These are phyloP conservation scores for Pichia inconspicua DNA, from an alignment of 1,139 yeast species.

Conservation along the genomic window DNA sequence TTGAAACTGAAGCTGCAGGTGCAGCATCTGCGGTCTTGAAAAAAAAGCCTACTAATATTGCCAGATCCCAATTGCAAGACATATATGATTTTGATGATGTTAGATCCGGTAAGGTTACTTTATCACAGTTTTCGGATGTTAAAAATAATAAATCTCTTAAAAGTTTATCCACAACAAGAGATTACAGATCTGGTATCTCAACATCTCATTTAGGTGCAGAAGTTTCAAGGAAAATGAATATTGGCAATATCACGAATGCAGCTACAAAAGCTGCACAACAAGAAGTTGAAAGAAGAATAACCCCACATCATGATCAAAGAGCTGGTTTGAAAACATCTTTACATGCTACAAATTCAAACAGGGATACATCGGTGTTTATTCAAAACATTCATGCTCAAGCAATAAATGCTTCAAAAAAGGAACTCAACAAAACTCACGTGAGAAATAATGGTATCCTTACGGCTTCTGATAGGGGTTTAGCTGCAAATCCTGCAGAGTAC, in stretches of 20 bases:
- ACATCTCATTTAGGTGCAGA: constrained; percentile 34
- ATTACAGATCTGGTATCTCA: constrained; percentile 34
- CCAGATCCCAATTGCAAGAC: constrained; percentile 28
- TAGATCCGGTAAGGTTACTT: constrained; percentile 32
- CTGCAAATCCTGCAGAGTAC: constrained; percentile 12
- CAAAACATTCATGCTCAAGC: constrained; percentile 14
- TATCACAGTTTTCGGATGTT: constrained; percentile 23
- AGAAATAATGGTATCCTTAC: constrained; percentile 14
- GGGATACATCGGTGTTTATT: constrained; percentile 10
- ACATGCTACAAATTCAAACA: constrained; percentile 1
- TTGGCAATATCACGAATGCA: constrained; percentile 26
- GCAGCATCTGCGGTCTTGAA: constrained; percentile 28
- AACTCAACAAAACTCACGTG: constrained; percentile 5
- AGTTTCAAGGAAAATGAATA: constrained; percentile 27
- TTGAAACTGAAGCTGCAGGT: constrained; percentile 23
- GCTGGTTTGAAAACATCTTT: constrained; percentile 12
- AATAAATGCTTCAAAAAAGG: constrained; percentile 9
- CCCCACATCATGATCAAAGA: constrained; percentile 11
- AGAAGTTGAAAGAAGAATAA: constrained; percentile 39
- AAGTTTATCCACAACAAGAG: constrained; percentile 15
- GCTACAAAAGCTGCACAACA: constrained; percentile 38
- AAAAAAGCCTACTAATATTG: constrained; percentile 17
- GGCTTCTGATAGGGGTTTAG: constrained; percentile 15
- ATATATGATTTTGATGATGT: constrained; percentile 35
- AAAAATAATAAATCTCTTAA: constrained; percentile 13